Percentiles rank a stretch among this genome's conserved stretches.
These are phyloP conservation scores for Sanguinoderma infundibulare DNA, from an alignment of 1,284 basidiomycete genomes.

Conservation along the genomic window DNA sequence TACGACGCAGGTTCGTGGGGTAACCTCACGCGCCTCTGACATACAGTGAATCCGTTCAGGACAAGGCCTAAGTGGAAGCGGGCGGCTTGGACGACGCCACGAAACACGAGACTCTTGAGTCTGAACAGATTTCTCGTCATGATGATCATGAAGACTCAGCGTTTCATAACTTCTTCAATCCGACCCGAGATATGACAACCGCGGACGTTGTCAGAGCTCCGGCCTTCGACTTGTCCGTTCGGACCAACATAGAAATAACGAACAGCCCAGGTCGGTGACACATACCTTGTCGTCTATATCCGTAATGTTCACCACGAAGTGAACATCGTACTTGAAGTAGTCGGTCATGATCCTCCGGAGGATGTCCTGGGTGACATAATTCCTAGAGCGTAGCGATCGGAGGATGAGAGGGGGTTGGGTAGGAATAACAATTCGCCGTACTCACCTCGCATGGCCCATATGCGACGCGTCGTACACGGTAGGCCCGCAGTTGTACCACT, in stretches of 20 bases:
- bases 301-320: slow-evolving; percentile 99
- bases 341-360: slow-evolving; percentile 92
- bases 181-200: not conserved
- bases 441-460: slow-evolving; percentile 97
- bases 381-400: slow-evolving; percentile 47
- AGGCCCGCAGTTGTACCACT: slow-evolving; percentile 99
- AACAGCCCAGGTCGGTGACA: slow-evolving; percentile 4
- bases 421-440: not conserved
- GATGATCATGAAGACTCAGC: not conserved
- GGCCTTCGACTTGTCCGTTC: not conserved
- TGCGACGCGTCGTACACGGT: slow-evolving; percentile 99
- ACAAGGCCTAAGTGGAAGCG: not conserved
- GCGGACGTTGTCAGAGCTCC: not conserved
- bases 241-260: not conserved
- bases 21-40: no score
- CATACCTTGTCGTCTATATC: slow-evolving; percentile 99
- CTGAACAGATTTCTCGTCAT: no score
- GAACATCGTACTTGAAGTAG: slow-evolving; percentile 97
- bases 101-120: not conserved
- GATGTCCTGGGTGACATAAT: slow-evolving; percentile 98
- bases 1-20: no score
- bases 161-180: not conserved
- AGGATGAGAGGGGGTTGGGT: not conserved
- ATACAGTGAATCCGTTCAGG: not conserved
- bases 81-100: not conserved